These are phyloP conservation scores for Bruguiera gymnorhiza DNA, from an alignment of 345 rosid genomes.

Conservation along the genomic window DNA sequence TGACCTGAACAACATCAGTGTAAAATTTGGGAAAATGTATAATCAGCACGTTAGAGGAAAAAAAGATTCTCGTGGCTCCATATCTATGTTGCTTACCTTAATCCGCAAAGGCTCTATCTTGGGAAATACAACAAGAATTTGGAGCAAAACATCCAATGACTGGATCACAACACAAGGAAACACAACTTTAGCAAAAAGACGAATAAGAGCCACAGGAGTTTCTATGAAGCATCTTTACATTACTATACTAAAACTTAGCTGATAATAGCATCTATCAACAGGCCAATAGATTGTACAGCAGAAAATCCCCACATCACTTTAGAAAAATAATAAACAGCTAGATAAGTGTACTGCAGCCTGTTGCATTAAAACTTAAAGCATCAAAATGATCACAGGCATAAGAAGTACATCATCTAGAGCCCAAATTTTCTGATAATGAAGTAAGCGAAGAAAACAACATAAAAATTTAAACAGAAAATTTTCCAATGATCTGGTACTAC, in stretches of 20 bases:
- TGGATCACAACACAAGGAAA: conserved; percentile 35
- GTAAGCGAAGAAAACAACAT: not conserved
- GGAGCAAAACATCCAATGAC: conserved; percentile 87
- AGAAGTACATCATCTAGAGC: not conserved
- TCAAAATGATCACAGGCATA: not conserved
- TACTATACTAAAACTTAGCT: not conserved
- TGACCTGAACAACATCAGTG: conserved; percentile 50
- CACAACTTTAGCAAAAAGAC: not conserved
- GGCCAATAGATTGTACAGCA: not conserved
- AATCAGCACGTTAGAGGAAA: conserved; percentile 4
- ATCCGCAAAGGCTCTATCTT: conserved; percentile 65
- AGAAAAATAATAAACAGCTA: no score
- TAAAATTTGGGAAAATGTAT: conserved; percentile 18
- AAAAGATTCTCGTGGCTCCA: not conserved
- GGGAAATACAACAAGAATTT: conserved; percentile 78
- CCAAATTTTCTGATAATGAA: not conserved
- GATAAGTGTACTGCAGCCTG: no score
- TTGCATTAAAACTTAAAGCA: no score
- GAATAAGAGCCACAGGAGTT: not conserved
- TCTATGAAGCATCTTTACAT: not conserved
- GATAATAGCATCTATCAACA: not conserved
- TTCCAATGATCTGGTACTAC: not conserved
- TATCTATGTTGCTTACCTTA: conserved; percentile 56
- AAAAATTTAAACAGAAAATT: not conserved
- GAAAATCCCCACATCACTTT: no score